Evolutionary conservation across 1,284 basidiomycete genomes (phyloP).

Genomic region (Ustilago sp.): DNA sequence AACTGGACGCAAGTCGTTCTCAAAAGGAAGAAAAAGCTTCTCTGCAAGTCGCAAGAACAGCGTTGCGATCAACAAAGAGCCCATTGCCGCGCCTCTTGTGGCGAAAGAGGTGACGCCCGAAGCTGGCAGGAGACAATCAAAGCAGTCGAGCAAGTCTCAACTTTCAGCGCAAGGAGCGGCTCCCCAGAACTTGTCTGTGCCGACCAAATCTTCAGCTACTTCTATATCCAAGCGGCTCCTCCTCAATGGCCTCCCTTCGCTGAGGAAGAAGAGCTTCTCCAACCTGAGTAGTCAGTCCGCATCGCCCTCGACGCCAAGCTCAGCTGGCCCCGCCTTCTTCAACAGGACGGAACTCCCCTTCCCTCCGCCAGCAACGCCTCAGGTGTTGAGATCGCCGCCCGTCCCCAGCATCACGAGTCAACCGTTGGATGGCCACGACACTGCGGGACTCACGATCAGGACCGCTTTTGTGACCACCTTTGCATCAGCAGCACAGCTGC

Average conservation of each 20-base stretch:
- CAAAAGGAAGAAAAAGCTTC: constrained; percentile 42
- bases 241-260: constrained; percentile 28
- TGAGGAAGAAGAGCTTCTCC: constrained; percentile 57
- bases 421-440: constrained; percentile 8
- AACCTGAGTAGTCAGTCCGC: constrained; percentile 28
- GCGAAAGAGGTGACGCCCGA: constrained; percentile 12
- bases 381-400: constrained; percentile 12
- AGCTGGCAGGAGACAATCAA: constrained; percentile 15
- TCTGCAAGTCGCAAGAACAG: constrained; percentile 46
- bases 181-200: constrained; percentile 9
- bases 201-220: constrained; percentile 15
- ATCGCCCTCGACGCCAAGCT: constrained; percentile 32
- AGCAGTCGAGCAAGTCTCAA: constrained; percentile 28
- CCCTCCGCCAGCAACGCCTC: constrained; percentile 18
- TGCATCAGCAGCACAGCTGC: neutral
- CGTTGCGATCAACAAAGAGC: constrained; percentile 21
- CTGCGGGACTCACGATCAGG: constrained; percentile 9
- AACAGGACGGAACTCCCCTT: constrained; percentile 36
- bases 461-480: constrained; percentile 14
- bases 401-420: constrained; percentile 13
- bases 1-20: constrained; percentile 33
- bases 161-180: constrained; percentile 10
- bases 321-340: constrained; percentile 17
- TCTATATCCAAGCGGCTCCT: constrained; percentile 32
- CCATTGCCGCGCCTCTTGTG: neutral